Evolutionary conservation across 257 asterid genomes (phyloP).

Genomic region (Cordia subcordata): DNA sequence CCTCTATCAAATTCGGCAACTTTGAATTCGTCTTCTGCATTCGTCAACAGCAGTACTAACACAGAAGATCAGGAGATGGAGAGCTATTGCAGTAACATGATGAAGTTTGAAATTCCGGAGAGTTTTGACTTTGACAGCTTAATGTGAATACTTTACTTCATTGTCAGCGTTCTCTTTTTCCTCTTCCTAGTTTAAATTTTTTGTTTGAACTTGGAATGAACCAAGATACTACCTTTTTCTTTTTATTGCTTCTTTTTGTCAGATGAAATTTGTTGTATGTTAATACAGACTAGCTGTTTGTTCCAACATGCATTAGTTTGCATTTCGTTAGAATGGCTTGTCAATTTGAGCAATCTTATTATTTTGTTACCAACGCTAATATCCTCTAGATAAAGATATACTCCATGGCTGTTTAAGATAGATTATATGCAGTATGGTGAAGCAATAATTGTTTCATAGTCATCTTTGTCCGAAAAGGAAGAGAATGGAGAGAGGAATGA

Average conservation of each 20-base stretch:
- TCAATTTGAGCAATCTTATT: no score
- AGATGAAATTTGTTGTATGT: background rate
- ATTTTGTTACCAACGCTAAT: no score
- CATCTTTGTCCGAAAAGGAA: no score
- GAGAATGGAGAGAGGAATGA: no score
- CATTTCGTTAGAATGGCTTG: no score
- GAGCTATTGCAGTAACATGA: slow-evolving; percentile 31
- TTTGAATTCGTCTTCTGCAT: slow-evolving; percentile 22
- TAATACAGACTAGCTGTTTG: background rate
- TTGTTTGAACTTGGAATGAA: background rate
- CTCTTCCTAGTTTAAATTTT: background rate
- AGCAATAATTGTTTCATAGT: no score
- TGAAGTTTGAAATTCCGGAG: slow-evolving; percentile 44
- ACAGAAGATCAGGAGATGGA: slow-evolving; percentile 41
- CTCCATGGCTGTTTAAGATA: no score
- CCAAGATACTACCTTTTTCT: no score
- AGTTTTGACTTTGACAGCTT: slow-evolving; percentile 34
- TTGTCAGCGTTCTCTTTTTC: background rate
- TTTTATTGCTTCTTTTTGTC: background rate
- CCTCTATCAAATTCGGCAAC: slow-evolving; percentile 26
- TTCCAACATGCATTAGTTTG: no score
- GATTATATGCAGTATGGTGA: no score
- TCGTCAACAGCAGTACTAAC: slow-evolving; percentile 16
- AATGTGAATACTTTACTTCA: slow-evolving; percentile 16
- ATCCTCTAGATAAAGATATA: no score